Conservation (phyloP, 2,329 filamentous ascomycete species). For the Blastomyces percursus region DNA sequence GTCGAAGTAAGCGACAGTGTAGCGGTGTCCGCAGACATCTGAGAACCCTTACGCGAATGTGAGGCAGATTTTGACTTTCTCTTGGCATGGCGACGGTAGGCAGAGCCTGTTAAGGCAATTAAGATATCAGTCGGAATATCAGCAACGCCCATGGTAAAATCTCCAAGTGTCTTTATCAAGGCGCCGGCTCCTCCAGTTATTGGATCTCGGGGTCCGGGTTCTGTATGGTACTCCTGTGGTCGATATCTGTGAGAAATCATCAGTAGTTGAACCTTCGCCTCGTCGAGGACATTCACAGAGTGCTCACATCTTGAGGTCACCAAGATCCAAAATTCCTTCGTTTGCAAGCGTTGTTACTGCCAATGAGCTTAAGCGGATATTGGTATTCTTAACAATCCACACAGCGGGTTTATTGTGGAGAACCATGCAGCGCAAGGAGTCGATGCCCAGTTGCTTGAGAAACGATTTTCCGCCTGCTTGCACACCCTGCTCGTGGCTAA, state of each 20-base stretch:
- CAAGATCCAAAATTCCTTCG: constrained; percentile 53
- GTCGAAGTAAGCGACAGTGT: constrained; percentile 1
- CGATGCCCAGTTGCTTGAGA: constrained; percentile 56
- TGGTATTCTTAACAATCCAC: constrained; percentile 61
- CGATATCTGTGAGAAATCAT: constrained; percentile 33
- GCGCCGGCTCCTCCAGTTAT: constrained; percentile 67
- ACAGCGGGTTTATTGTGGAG: constrained; percentile 58
- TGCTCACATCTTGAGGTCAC: constrained; percentile 60
- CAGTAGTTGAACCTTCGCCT: constrained; percentile 9
- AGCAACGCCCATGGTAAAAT: constrained; percentile 69
- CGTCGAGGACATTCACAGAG: not conserved
- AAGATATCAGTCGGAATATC: constrained; percentile 53
- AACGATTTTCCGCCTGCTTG: constrained; percentile 57
- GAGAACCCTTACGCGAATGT: not conserved
- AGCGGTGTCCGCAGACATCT: constrained; percentile 7
- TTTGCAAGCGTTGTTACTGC: constrained; percentile 60
- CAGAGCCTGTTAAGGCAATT: constrained; percentile 24
- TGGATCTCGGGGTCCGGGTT: constrained; percentile 68
- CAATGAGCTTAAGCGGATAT: constrained; percentile 58
- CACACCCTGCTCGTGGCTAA: constrained; percentile 54
- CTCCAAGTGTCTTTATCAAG: constrained; percentile 70
- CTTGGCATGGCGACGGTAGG: constrained; percentile 13
- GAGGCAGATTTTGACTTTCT: constrained; percentile 13
- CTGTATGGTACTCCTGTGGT: constrained; percentile 59
- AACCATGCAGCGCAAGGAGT: constrained; percentile 58